phyloP scores from a whole-genome alignment of 371 early-diverging fungal species.

The Saksenaea oblongispora region DNA sequence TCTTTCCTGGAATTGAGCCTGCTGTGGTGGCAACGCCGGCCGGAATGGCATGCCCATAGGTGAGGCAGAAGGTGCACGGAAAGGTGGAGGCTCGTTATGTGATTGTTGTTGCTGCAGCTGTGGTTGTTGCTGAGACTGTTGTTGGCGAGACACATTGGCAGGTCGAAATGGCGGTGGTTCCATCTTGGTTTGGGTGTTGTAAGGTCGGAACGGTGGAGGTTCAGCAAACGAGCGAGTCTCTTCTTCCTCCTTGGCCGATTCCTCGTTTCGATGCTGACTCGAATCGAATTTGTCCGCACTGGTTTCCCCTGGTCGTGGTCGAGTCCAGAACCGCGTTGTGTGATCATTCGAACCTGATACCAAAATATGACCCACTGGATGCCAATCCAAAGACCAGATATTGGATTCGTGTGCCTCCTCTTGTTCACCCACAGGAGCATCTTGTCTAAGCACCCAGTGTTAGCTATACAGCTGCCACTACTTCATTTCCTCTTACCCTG shows the following conservation, averaged over 20 bases:
- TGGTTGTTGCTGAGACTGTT: conserved; percentile 14
- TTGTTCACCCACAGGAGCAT: conserved; percentile 70
- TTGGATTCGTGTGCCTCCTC: conserved; percentile 94
- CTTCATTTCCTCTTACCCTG: conserved; percentile 52
- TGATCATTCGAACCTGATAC: conserved; percentile 98
- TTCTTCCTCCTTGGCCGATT: conserved; percentile 48
- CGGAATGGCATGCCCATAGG: conserved; percentile 8
- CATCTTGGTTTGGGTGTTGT: conserved; percentile 35
- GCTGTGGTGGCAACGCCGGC: conserved; percentile 8
- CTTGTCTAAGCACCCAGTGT: conserved; percentile 38
- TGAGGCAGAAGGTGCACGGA: conserved; percentile 22
- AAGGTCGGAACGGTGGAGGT: conserved; percentile 51
- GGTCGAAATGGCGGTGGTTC: conserved; percentile 47
- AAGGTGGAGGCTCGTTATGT: conserved; percentile 35
- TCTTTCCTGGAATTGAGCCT: conserved; percentile 2
- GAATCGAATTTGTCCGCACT: conserved; percentile 61
- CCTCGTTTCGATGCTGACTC: conserved; percentile 56
- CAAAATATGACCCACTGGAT: conserved; percentile 98
- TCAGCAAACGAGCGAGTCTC: conserved; percentile 33
- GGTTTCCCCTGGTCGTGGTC: conserved; percentile 92
- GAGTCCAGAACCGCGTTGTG: conserved; percentile 98
- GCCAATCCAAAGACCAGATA: conserved; percentile 99
- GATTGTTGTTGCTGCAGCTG: conserved; percentile 5
- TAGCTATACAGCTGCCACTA: neutral
- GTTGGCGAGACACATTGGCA: conserved; percentile 26